phyloP scores from a whole-genome alignment of 345 rosid species.

The Noccaea bulbosa region DNA sequence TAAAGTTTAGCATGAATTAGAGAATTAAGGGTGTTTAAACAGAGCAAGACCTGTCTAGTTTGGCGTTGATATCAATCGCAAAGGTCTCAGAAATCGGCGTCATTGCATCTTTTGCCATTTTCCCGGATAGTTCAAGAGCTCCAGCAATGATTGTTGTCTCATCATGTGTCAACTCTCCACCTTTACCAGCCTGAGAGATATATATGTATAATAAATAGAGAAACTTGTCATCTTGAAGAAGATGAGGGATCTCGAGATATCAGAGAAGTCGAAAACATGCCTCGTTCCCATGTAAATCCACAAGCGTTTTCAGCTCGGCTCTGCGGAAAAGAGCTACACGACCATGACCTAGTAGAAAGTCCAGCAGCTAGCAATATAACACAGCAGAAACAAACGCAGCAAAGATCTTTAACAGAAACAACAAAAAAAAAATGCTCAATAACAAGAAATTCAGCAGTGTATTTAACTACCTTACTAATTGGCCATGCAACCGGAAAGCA shows the following conservation, averaged over 20 bases:
- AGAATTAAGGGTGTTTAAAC: neutral
- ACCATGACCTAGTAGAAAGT: constrained; percentile 77
- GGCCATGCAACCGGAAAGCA: constrained; percentile 90
- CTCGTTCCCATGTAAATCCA: constrained; percentile 92
- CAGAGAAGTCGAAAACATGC: constrained; percentile 44
- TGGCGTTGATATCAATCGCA: constrained; percentile 75
- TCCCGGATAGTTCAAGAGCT: constrained; percentile 83
- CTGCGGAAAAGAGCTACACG: constrained; percentile 87
- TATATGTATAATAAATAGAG: no score
- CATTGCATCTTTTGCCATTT: constrained; percentile 85
- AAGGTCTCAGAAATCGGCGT: constrained; percentile 74
- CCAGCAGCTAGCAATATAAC: constrained; percentile 57
- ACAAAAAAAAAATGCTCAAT: neutral
- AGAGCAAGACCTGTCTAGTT: constrained; percentile 63
- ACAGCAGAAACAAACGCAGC: constrained; percentile 8
- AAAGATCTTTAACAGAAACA: neutral
- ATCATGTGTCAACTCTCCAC: constrained; percentile 93
- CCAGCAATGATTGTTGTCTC: constrained; percentile 96
- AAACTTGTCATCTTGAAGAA: no score
- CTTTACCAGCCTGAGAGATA: constrained; percentile 79
- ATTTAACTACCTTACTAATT: constrained; percentile 73
- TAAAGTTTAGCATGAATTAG: neutral
- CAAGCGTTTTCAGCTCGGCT: constrained; percentile 94
- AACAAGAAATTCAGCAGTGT: neutral
- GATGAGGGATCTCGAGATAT: neutral